These are phyloP conservation scores for Cercophora sp. DNA, from an alignment of 495 filamentous ascomycete genomes.

Conservation along the genomic window DNA sequence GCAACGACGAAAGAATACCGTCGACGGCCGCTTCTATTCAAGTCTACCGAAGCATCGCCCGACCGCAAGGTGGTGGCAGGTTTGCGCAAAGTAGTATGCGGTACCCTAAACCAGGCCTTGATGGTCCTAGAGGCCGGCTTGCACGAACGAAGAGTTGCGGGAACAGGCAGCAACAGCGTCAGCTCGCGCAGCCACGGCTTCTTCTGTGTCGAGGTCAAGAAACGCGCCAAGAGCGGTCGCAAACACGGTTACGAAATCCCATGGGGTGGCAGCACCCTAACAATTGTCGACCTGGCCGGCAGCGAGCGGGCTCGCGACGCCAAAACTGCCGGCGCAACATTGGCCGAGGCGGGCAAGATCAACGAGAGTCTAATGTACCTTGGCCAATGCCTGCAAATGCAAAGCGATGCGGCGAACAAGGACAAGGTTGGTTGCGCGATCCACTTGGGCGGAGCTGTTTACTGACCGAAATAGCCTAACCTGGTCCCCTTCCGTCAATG, in stretches of 20 bases:
- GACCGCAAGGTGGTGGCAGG: conserved; percentile 91
- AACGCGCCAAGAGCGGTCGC: conserved; percentile 54
- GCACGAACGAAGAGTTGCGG: conserved; percentile 79
- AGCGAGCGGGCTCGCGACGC: conserved; percentile 91
- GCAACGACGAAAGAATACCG: conserved; percentile 61
- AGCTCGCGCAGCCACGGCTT: conserved; percentile 93
- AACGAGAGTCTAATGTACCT: conserved; percentile 98
- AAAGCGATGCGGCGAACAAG: conserved; percentile 69
- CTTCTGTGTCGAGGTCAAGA: conserved; percentile 93
- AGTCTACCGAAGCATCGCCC: conserved; percentile 75
- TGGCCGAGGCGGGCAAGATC: conserved; percentile 95
- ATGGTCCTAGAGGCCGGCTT: conserved; percentile 89
- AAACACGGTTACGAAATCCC: conserved; percentile 39
- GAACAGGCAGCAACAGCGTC: conserved; percentile 83
- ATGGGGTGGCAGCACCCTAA: conserved; percentile 79
- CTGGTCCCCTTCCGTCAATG: conserved; percentile 91
- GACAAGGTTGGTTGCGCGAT: conserved; percentile 59
- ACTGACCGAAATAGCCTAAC: conserved; percentile 52
- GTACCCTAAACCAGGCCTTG: conserved; percentile 79
- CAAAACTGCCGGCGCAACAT: conserved; percentile 86
- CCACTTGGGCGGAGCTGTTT: background rate
- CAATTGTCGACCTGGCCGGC: conserved; percentile 88
- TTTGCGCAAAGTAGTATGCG: conserved; percentile 82
- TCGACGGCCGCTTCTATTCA: conserved; percentile 77
- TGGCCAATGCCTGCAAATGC: conserved; percentile 95